Evolutionary conservation across 306 rosid species (phyloP), one percentile per base, ranked within the genome.

Genomic region (Hippophae tibetana): DNA sequence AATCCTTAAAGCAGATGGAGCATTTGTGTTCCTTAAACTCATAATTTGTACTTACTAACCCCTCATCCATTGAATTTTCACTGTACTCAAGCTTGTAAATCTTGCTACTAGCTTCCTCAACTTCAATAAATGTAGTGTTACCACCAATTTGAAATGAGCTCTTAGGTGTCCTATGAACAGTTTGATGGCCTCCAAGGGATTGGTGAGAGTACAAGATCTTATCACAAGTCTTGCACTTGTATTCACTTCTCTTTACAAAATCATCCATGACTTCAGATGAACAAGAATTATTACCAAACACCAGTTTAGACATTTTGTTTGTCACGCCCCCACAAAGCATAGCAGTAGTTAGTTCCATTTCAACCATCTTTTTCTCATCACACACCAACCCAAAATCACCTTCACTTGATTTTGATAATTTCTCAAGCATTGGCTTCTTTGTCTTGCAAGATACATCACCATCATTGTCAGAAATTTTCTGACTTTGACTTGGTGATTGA

Each of bases 1-100:
- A 80, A 41, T 73, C 75, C 78, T 77, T 81, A n/a, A 73, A 71
- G 70, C 86, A 81, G 18, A 74, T 46, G 31, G 51, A 47, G 58
- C 86, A 81, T 23, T 58, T 52, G 64, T 77, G 54, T 50, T 51
- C 63, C 44, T 68, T 68, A 11, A 27, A 68, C 63, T 72, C 77
- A 8, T 10, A 56, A 26, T 52, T 42, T 43, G 57, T 31, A 31
- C 38, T 42, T 2, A 31, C 4, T 31, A 31, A 31, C 38, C 38
- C 38, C 43, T 43, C 54, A 13, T 43, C 69, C 58, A 25, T 31
- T 47, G 61, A 60, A 45, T 52, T 52, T 18, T 65, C 65, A 58
- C 7, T 13, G 47, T 12, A 23, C 42, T 72, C 62, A 44, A 54
- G 45, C 61, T 47, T 57, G 12, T 25, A 7, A 18, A 31, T 31